A percentile compares a stretch with the other conserved stretches of the same genome.
These are phyloP conservation scores for Senna siamea DNA, from an alignment of 306 rosid genomes.

Conservation along the genomic window DNA sequence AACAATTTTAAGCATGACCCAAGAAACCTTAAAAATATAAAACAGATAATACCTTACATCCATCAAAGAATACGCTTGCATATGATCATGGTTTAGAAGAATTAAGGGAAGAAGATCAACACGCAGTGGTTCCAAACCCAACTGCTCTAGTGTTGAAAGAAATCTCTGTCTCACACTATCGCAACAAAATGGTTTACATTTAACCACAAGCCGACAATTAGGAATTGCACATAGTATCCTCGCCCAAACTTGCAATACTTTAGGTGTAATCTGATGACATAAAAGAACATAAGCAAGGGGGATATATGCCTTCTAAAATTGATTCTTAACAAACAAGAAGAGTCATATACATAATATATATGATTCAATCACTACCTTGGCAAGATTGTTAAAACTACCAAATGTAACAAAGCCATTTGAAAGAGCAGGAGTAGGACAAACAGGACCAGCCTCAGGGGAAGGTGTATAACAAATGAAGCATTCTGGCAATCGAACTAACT, in stretches of 20 bases:
- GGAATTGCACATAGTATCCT: constrained; percentile 87
- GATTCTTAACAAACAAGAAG: constrained; percentile 19
- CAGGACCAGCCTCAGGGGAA: constrained; percentile 90
- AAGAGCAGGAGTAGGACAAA: constrained; percentile 85
- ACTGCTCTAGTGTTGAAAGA: constrained; percentile 79
- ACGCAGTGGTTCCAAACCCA: constrained; percentile 89
- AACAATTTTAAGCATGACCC: constrained; percentile 2
- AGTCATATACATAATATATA: constrained; percentile 14
- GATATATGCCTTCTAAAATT: constrained; percentile 3
- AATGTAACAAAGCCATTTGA: constrained; percentile 91
- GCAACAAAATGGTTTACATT: constrained; percentile 96
- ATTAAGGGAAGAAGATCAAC: constrained; percentile 95
- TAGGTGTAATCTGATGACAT: constrained; percentile 75
- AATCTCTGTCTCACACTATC: constrained; percentile 90
- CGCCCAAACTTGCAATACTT: constrained; percentile 92
- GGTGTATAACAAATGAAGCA: constrained; percentile 94
- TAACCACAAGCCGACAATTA: constrained; percentile 92
- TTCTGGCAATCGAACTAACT: constrained; percentile 79
- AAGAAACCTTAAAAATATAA: constrained; percentile 21
- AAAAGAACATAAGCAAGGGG: constrained; percentile 19
- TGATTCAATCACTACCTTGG: constrained; percentile 64
- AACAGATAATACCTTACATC: constrained; percentile 75
- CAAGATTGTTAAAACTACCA: constrained; percentile 97
- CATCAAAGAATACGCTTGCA: constrained; percentile 98
- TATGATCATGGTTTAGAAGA: constrained; percentile 89